Base-by-base conservation (phyloP, 495 filamentous ascomycete genomes). In the Durotheca rogersii region DNA sequence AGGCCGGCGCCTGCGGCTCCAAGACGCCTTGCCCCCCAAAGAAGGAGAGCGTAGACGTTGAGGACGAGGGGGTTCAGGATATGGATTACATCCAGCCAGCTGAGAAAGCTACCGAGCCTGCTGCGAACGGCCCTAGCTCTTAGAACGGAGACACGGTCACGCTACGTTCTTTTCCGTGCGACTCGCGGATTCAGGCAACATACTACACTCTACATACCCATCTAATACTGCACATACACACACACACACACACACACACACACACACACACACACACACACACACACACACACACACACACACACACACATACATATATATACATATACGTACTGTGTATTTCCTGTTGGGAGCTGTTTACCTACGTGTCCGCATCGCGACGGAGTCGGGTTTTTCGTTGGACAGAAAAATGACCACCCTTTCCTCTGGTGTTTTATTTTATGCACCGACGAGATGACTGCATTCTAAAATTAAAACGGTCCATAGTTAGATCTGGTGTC, bases 31-130 rank as follows among this genome's bases (percentile, higher is more conserved):
- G 36, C 6, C 44, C 61, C 35, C 52, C 61, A 21, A 63, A 53
- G 59, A 60, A 53, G n/a, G 37, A 49, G 7, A 48, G 47, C 16
- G 20, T 60, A 40, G 61, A 66, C 32, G 54, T 67, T 33, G 58
- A 64, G 37, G 70, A 73, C 20, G 70, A 73, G 45, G 71, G 68
- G 4, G 33, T 71, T 30, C 65, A 71, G 17, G 69, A 70, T 47
- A 65, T 68, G 62, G 68, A 72, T 32, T 52, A 55, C 50, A 58
- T 56, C 41, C 51, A 59, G 37, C 56, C 64, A 17, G 40, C 47
- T 40, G 51, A 48, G 39, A 61, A 53, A 37, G 47, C 63, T 15
- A 57, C 58, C 23, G 58, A 39, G 51, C 64, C 23, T 36, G n/a
- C n/a, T n/a, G 34, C 47, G 47, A 53, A 58, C 20, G 53, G 50